phyloP scores from a whole-genome alignment of 768 basidiomycete species.

The Daedalea quercina region DNA sequence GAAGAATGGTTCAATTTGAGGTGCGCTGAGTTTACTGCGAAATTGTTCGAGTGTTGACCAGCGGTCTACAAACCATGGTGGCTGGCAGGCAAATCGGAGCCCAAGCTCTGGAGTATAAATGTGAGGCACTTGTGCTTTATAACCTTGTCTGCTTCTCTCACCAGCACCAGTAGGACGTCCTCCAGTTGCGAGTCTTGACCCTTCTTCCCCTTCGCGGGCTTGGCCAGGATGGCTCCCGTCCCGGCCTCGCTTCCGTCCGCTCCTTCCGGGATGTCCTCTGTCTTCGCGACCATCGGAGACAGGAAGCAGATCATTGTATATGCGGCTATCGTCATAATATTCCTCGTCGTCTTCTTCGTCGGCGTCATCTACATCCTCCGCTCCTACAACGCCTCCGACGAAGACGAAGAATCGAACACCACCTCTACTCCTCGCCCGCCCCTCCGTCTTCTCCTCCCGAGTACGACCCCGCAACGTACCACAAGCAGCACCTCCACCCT shows the following conservation, averaged over 20 bases:
- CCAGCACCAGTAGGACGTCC: not conserved
- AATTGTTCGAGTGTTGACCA: too few species aligned
- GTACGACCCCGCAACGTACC: not conserved
- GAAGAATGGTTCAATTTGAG: too few species aligned
- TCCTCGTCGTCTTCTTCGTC: not conserved
- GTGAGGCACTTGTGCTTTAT: too few species aligned
- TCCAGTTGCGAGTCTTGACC: not conserved
- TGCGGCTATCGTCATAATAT: not conserved
- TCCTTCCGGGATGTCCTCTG: not conserved
- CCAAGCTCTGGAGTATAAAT: too few species aligned
- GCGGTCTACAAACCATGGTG: too few species aligned
- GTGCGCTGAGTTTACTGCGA: too few species aligned
- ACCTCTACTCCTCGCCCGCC: not conserved
- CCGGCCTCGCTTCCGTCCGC: not conserved
- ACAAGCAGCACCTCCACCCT: not conserved
- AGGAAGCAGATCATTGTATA: not conserved
- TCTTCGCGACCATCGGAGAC: not conserved
- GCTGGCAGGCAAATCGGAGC: too few species aligned
- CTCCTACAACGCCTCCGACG: not conserved
- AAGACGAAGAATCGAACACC: not conserved
- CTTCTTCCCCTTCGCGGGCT: not conserved
- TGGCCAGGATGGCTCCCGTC: not conserved
- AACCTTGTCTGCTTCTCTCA: not conserved
- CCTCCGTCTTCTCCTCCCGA: not conserved
- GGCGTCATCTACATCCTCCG: not conserved